Conservation (phyloP, 345 rosid species). For the rapeseed (Brassica napus) region DNA sequence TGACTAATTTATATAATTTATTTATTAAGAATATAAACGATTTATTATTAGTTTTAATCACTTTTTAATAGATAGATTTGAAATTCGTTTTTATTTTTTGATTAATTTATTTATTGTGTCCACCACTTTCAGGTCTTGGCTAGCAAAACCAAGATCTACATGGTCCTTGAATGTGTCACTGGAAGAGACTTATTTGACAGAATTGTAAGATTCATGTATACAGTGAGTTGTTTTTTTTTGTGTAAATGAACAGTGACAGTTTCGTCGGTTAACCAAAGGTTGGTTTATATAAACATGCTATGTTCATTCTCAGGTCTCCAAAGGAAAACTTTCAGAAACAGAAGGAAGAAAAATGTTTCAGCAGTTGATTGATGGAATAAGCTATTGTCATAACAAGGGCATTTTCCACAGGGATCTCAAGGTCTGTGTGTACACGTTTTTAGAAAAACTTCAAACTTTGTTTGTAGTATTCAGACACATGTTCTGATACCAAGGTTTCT, state of each 20-base stretch:
- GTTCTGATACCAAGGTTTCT: constrained; percentile 31
- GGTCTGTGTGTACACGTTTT: constrained; percentile 39
- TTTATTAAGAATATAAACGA: too few species aligned
- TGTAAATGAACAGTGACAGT: neutral
- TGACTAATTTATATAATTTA: too few species aligned
- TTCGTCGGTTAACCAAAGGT: neutral
- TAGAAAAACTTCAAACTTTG: neutral
- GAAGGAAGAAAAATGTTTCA: constrained; percentile 79
- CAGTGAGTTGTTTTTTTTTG: too few species aligned
- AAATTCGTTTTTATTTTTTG: too few species aligned
- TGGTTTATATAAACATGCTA: neutral
- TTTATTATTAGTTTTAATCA: too few species aligned
- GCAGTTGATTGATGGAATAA: constrained; percentile 83
- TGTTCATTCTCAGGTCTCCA: constrained; percentile 49
- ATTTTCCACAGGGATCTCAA: constrained; percentile 92
- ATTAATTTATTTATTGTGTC: neutral
- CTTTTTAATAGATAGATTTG: too few species aligned
- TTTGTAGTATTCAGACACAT: neutral
- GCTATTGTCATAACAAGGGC: constrained; percentile 80
- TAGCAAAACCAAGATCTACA: constrained; percentile 83
- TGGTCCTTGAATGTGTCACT: constrained; percentile 76
- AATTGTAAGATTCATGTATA: constrained; percentile 53
- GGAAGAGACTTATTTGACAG: constrained; percentile 86
- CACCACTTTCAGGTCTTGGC: constrained; percentile 71
- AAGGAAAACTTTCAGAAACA: constrained; percentile 65